These are phyloP conservation scores for Batkoa obscura DNA, from an alignment of 371 early-diverging fungal species.

Conservation along the genomic window DNA sequence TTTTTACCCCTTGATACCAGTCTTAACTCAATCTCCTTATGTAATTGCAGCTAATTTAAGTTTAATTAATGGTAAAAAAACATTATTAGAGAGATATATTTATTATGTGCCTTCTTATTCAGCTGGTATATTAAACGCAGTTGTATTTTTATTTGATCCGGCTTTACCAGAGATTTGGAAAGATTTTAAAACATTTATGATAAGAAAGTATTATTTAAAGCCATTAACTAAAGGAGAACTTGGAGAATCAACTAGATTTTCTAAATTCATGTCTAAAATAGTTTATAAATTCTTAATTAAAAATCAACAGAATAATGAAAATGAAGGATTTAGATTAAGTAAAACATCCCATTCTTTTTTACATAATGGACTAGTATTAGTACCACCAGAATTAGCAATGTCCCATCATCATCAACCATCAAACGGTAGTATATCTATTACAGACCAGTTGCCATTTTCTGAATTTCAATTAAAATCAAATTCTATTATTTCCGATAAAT, in stretches of 20 bases:
- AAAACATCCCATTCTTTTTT: slow-evolving; percentile 1
- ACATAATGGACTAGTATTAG: background rate
- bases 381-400: slow-evolving; percentile 6
- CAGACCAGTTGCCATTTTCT: background rate
- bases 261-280: background rate
- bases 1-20: slow-evolving; percentile 6
- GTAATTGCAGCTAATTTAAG: slow-evolving; percentile 1
- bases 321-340: background rate
- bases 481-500: too few relatives aligned
- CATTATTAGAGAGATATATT: background rate
- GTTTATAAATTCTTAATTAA: background rate
- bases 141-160: slow-evolving; percentile 6
- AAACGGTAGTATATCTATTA: slow-evolving; percentile 5
- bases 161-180: slow-evolving; percentile 4
- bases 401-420: slow-evolving; percentile 9
- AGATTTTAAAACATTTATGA: background rate
- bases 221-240: background rate
- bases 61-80: slow-evolving; percentile 1
- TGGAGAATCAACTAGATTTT: background rate
- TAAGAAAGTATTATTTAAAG: background rate
- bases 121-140: slow-evolving; percentile 2
- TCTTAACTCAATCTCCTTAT: slow-evolving; percentile 6
- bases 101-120: slow-evolving; percentile 6
- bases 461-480: too few relatives aligned
- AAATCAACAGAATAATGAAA: background rate